Conservation (phyloP, 2,329 filamentous ascomycete species). For the Fusarium xylarioides region DNA sequence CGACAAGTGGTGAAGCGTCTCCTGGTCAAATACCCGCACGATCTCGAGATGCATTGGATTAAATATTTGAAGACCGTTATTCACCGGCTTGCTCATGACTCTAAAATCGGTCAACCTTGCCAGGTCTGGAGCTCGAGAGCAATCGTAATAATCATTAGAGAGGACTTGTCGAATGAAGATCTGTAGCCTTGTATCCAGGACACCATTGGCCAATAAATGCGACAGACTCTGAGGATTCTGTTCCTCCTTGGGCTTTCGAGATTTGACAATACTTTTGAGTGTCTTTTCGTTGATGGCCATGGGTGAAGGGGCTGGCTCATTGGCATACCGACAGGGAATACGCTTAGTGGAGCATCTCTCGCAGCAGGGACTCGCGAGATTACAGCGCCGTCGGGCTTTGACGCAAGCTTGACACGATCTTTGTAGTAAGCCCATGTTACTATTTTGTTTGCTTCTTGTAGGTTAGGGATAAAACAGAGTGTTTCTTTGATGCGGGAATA, state of each 20-base stretch:
- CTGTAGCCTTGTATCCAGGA: not conserved
- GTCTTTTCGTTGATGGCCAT: fast-evolving
- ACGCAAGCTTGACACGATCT: conserved; percentile 3
- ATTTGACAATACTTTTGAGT: fast-evolving
- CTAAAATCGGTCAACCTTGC: fast-evolving
- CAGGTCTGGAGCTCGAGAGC: not conserved
- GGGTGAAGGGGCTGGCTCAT: not conserved
- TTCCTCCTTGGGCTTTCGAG: fast-evolving
- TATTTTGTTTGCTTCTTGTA: too few species aligned
- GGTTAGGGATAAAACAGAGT: too few species aligned
- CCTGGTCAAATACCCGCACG: not conserved
- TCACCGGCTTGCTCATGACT: fast-evolving
- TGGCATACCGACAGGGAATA: conserved; percentile 1
- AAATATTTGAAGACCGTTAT: not conserved
- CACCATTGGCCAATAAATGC: not conserved
- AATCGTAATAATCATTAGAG: not conserved
- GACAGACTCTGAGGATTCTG: fast-evolving
- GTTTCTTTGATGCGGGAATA: not conserved
- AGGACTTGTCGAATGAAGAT: not conserved
- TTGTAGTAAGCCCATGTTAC: not conserved
- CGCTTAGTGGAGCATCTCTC: conserved; percentile 4
- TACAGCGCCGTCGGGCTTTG: conserved; percentile 1
- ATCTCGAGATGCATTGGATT: not conserved
- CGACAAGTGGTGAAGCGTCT: not conserved
- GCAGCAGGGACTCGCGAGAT: conserved; percentile 4